Conservation (phyloP, 2,329 filamentous ascomycete species). For the Coleophoma crateriformis region DNA sequence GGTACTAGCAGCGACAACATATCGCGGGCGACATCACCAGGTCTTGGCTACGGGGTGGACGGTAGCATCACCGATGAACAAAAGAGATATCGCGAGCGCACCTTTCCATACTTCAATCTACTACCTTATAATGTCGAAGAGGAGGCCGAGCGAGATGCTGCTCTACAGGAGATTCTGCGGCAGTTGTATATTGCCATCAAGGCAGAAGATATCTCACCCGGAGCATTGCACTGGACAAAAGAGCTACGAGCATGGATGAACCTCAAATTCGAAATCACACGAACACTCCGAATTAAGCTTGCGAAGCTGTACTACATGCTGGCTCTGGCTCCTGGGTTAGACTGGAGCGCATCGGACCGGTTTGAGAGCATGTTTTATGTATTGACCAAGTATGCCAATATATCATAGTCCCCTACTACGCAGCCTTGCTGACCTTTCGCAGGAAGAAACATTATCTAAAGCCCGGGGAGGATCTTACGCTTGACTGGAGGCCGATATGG, state of each 20-base stretch:
- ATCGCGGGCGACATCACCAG: slow-evolving; percentile 83
- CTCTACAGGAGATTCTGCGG: slow-evolving; percentile 82
- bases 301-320: slow-evolving; percentile 94
- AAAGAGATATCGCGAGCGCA: slow-evolving; percentile 72
- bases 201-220: slow-evolving; percentile 89
- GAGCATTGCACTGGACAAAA: slow-evolving; percentile 93
- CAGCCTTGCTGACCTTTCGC: slow-evolving; percentile 18
- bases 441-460: slow-evolving; percentile 95
- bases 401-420: slow-evolving; percentile 11
- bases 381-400: slow-evolving; percentile 72
- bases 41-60: slow-evolving; percentile 47
- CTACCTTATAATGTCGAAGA: slow-evolving; percentile 87
- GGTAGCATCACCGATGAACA: slow-evolving; percentile 46
- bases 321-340: slow-evolving; percentile 81
- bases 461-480: slow-evolving; percentile 78
- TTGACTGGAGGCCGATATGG: slow-evolving; percentile 93
- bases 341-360: slow-evolving; percentile 74
- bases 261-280: slow-evolving; percentile 94
- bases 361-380: slow-evolving; percentile 97
- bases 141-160: slow-evolving; percentile 68
- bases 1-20: slow-evolving; percentile 52
- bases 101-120: slow-evolving; percentile 87
- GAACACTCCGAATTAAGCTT: slow-evolving; percentile 74
- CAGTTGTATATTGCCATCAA: slow-evolving; percentile 89
- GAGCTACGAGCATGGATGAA: slow-evolving; percentile 94